Conservation (phyloP, 1,139 yeast genomes). For the Sugiyamaella xylanicola region DNA sequence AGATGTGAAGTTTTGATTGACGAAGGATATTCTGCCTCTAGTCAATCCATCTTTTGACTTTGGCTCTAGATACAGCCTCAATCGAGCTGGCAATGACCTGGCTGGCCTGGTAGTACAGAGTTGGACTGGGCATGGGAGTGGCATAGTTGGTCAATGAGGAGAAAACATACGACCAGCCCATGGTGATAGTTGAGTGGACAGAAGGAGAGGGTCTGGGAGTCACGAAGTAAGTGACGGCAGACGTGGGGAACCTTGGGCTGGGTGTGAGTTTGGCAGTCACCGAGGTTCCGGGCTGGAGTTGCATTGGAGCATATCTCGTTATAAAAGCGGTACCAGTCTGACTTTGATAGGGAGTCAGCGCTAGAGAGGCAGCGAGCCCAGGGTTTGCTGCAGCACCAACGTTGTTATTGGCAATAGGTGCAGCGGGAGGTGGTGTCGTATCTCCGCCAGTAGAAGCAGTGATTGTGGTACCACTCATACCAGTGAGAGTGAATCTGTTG, state of each 20-base stretch:
- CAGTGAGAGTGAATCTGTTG: conserved; percentile 62
- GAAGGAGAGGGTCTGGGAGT: conserved; percentile 43
- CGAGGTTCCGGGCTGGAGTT: conserved; percentile 71
- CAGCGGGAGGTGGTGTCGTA: conserved; percentile 50
- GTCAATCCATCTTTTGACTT: conserved; percentile 25
- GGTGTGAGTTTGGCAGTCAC: conserved; percentile 49
- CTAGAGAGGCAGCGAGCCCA: conserved; percentile 44
- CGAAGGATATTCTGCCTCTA: background rate
- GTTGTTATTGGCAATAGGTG: conserved; percentile 36
- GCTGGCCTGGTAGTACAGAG: conserved; percentile 36
- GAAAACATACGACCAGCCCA: conserved; percentile 78
- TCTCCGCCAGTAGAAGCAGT: conserved; percentile 47
- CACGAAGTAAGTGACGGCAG: conserved; percentile 62
- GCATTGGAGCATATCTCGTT: conserved; percentile 88
- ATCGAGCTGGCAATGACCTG: conserved; percentile 28
- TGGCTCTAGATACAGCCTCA: conserved; percentile 23
- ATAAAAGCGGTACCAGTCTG: conserved; percentile 61
- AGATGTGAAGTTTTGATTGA: background rate
- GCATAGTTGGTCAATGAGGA: conserved; percentile 70
- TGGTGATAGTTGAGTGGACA: conserved; percentile 60
- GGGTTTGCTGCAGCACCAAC: conserved; percentile 39
- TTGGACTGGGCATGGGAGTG: conserved; percentile 33
- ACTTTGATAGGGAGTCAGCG: conserved; percentile 61
- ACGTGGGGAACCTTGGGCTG: conserved; percentile 50
- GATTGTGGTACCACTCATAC: conserved; percentile 65